Base-by-base conservation (phyloP, 495 filamentous ascomycete species). In the Aspergillus cristatus region DNA sequence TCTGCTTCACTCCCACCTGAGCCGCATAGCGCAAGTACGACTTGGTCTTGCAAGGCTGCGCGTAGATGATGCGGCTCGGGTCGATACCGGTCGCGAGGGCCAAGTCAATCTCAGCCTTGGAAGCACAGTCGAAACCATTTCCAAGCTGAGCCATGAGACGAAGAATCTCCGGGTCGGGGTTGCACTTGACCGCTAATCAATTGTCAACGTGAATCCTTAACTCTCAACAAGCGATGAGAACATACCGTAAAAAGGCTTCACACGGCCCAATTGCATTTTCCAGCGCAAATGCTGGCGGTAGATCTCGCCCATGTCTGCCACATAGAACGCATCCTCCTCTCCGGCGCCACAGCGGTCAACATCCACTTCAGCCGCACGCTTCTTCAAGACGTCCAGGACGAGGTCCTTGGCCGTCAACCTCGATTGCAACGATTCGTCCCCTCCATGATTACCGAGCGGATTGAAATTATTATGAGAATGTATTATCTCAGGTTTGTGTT, bases 31-130 rank as follows among this genome's bases (percentile, higher is more conserved):
- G 85, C 43, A 97, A 70, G 63, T 96, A 95, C 28, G 89, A 95
- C 63, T 93, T 94, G 54, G 91, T 96, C 75, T 97, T 97, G 81
- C 93, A 97, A 30, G 91, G 91, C 59, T 99, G 93, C 34, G 91
- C 93, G 54, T 96, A 99, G 64, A 99, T 94, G 69, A 99, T 95
- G 51, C 88, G 86, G 38, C 78, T 75, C 3, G 93, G 86, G 54
- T 89, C 84, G 42, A 96, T 75, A 42, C 87, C 89, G 44, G 88
- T 74, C 46, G 73, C 72, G 31, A 96, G 71, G 45, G 95, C 83
- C 53, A 86, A 75, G 52, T 97, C 86, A 48, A 99, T 95, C 68
- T 99, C 91, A 36, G 77, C 68, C 75, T 95, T 95, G 55, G 93
- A 97, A 37, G 91, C 91, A 60, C 91, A 99, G 64, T 99, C 91